Evolutionary conservation across 768 basidiomycete species (phyloP).

Genomic region (Termitomyces bulborhizus): DNA sequence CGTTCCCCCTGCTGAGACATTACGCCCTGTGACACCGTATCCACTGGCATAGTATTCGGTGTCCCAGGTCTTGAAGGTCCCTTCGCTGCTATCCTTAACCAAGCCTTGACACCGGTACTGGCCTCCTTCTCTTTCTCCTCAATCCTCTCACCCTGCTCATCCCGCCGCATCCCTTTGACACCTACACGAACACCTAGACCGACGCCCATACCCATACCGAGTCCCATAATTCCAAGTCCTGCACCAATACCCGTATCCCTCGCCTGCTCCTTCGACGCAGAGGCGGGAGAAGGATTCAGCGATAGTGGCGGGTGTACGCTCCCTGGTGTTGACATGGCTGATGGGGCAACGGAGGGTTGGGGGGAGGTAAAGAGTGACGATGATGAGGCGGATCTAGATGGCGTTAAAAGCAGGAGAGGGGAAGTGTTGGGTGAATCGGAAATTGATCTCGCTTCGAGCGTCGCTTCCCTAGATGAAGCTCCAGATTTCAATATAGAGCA

Average conservation of each 20-base stretch:
- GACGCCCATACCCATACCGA: constrained; percentile 19
- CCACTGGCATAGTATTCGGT: not conserved
- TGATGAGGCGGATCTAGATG: not conserved
- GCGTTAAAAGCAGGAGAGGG: not conserved
- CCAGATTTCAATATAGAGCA: not conserved
- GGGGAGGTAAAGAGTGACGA: not conserved
- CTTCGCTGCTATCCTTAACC: constrained; percentile 13
- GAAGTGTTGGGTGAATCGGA: not conserved
- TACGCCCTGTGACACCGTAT: no score
- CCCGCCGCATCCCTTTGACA: constrained; percentile 4
- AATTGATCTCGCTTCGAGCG: not conserved
- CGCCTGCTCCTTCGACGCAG: not conserved
- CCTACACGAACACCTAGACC: constrained; percentile 17
- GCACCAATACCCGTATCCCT: constrained; percentile 13
- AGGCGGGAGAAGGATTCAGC: not conserved
- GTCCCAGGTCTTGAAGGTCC: constrained; percentile 15
- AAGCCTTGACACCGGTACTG: constrained; percentile 14
- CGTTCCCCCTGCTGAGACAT: not conserved
- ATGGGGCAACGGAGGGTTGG: not conserved
- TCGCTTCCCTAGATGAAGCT: not conserved
- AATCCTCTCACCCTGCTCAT: not conserved
- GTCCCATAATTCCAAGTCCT: constrained; percentile 19
- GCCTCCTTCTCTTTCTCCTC: not conserved
- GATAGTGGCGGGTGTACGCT: not conserved
- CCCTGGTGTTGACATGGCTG: not conserved